Conservation (phyloP, 139 green algal species). For the Auxenochlorella protothecoides region DNA sequence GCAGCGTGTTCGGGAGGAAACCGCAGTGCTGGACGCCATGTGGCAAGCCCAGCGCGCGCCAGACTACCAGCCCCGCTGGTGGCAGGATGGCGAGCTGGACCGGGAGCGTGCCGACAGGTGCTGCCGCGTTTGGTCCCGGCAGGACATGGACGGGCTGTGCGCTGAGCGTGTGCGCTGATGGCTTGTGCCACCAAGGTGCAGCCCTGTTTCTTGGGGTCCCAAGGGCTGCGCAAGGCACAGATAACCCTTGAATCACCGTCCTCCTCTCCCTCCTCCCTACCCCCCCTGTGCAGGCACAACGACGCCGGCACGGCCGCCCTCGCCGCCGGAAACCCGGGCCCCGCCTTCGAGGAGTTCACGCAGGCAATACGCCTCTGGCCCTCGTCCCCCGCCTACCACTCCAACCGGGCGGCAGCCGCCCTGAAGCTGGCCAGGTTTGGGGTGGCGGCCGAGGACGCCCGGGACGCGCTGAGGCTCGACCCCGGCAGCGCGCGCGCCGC, state of each 20-base stretch:
- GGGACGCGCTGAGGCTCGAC: too few relatives aligned
- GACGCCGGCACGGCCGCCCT: slow-evolving; percentile 20
- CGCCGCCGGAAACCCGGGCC: slow-evolving; percentile 9
- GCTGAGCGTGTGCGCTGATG: too few relatives aligned
- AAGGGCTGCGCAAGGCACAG: too few relatives aligned
- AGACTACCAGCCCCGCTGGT: slow-evolving; percentile 26
- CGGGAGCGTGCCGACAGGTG: slow-evolving; percentile 20
- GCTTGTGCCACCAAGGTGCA: neutral
- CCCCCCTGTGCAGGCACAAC: slow-evolving; percentile 13
- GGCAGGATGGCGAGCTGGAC: slow-evolving; percentile 40
- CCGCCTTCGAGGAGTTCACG: slow-evolving; percentile 42
- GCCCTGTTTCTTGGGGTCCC: too few relatives aligned
- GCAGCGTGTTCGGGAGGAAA: slow-evolving; percentile 4
- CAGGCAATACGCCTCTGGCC: slow-evolving; percentile 43
- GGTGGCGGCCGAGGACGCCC: too few relatives aligned
- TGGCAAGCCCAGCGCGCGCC: slow-evolving; percentile 10
- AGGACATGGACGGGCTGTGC: too few relatives aligned
- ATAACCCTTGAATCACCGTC: too few relatives aligned
- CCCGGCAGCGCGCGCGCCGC: too few relatives aligned
- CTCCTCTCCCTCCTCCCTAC: neutral
- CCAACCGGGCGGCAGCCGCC: slow-evolving; percentile 39
- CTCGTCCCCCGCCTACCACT: slow-evolving; percentile 31
- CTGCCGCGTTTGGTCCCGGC: too few relatives aligned
- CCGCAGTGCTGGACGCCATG: slow-evolving; percentile 14
- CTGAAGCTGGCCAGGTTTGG: slow-evolving; percentile 1